Percentiles rank a stretch among this genome's conserved stretches.
Conservation (phyloP, 148 eudicot species). For the Cornus kousa region DNA sequence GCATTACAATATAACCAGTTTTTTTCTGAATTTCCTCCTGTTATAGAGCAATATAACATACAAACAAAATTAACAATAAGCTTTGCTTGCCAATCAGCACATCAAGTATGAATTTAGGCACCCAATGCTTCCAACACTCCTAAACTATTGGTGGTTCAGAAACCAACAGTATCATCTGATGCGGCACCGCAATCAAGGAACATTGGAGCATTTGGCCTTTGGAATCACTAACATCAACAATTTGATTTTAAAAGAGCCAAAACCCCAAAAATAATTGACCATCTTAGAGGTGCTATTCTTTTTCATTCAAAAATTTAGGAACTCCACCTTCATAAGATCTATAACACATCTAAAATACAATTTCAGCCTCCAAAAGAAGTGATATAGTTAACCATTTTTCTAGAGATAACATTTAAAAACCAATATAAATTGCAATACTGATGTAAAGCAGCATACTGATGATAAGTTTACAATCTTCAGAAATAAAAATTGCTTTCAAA, state of each 20-base stretch:
- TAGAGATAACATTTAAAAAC: too few relatives aligned
- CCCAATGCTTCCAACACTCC: neutral
- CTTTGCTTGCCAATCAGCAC: neutral
- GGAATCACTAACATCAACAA: neutral
- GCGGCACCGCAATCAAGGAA: neutral
- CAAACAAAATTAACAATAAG: neutral
- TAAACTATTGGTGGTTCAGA: neutral
- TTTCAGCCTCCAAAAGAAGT: too few relatives aligned
- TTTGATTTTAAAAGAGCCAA: neutral
- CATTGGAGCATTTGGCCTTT: neutral
- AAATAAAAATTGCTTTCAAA: too few relatives aligned
- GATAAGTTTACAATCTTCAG: neutral
- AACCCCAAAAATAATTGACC: neutral
- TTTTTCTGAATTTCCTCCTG: slow-evolving; percentile 97
- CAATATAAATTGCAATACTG: neutral
- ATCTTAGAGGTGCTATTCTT: neutral
- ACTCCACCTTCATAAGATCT: neutral
- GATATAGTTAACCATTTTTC: too few relatives aligned
- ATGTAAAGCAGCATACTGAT: neutral
- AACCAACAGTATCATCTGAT: neutral
- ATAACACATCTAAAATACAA: too few relatives aligned
- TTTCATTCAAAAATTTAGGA: neutral
- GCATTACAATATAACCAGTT: slow-evolving; percentile 93
- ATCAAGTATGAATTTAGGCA: neutral
- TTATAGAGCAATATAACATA: neutral